These are phyloP conservation scores for Tuber umbilicatum DNA, from an alignment of 495 filamentous ascomycete genomes.

Conservation along the genomic window DNA sequence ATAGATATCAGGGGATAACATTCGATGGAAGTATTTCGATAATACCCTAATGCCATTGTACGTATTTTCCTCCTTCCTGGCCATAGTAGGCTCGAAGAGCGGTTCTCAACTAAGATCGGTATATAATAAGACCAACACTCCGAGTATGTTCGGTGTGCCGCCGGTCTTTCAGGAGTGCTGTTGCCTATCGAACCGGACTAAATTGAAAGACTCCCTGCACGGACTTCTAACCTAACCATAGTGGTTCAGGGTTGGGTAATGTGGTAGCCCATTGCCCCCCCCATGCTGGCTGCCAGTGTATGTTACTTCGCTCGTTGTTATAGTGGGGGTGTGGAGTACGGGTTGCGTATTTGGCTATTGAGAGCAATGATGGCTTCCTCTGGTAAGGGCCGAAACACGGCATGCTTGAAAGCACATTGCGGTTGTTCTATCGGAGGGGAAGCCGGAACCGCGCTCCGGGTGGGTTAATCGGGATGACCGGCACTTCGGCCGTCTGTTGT, in stretches of 20 bases:
- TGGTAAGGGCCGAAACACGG: not conserved
- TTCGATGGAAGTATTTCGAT: not conserved
- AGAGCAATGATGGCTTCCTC: not conserved
- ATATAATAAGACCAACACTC: not conserved
- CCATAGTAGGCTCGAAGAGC: not conserved
- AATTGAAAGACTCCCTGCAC: not conserved
- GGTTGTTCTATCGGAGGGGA: not conserved
- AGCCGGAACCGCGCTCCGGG: too few species aligned
- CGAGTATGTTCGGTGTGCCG: not conserved
- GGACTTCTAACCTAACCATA: not conserved
- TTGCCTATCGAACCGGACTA: not conserved
- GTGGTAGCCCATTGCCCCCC: not conserved
- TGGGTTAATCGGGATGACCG: not conserved
- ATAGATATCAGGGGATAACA: too few species aligned
- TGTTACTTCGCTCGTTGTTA: not conserved
- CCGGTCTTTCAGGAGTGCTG: not conserved
- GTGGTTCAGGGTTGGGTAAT: not conserved
- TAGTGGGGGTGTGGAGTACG: not conserved
- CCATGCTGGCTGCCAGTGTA: not conserved
- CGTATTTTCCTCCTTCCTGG: not conserved
- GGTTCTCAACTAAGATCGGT: not conserved
- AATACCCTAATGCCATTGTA: not conserved
- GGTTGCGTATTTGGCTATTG: not conserved
- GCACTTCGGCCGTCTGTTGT: too few species aligned
- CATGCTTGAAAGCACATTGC: not conserved